Percentiles rank a stretch among this genome's conserved stretches.
phyloP scores from a whole-genome alignment of 2,329 filamentous ascomycete species.

The Ceratocystis lukuohia region DNA sequence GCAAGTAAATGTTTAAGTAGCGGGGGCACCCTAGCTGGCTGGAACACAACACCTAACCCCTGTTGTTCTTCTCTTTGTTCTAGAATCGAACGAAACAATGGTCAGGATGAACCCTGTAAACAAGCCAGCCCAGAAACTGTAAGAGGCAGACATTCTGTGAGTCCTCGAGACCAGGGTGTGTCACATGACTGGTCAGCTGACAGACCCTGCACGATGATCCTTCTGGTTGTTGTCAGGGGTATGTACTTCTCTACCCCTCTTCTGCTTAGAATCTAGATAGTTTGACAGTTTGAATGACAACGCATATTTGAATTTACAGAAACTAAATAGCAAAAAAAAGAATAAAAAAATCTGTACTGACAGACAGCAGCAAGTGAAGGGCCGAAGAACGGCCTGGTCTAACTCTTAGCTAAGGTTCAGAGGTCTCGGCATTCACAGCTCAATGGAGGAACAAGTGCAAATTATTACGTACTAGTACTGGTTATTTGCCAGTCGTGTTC shows the following conservation, averaged over 20 bases:
- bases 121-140: neutral
- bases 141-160: too few species aligned
- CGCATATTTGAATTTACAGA: too few species aligned
- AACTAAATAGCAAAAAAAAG: neutral
- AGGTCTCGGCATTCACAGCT: neutral
- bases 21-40: neutral
- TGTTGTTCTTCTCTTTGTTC: neutral
- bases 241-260: too few species aligned
- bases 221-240: too few species aligned
- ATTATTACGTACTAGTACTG: neutral
- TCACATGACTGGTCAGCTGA: too few species aligned
- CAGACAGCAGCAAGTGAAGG: neutral
- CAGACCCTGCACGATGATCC: too few species aligned
- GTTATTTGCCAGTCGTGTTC: neutral
- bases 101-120: neutral
- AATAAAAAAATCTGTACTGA: neutral
- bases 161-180: too few species aligned
- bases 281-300: too few species aligned
- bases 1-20: neutral
- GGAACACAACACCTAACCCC: neutral
- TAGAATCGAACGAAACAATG: conserved; percentile 1
- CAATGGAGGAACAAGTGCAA: too few species aligned
- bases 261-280: too few species aligned
- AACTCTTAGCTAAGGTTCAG: neutral
- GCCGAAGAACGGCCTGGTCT: conserved; percentile 2